Percentiles rank a stretch among this genome's conserved stretches.
Evolutionary conservation across 768 basidiomycete genomes (phyloP).

Genomic region (Clitopilus passeckerianus): DNA sequence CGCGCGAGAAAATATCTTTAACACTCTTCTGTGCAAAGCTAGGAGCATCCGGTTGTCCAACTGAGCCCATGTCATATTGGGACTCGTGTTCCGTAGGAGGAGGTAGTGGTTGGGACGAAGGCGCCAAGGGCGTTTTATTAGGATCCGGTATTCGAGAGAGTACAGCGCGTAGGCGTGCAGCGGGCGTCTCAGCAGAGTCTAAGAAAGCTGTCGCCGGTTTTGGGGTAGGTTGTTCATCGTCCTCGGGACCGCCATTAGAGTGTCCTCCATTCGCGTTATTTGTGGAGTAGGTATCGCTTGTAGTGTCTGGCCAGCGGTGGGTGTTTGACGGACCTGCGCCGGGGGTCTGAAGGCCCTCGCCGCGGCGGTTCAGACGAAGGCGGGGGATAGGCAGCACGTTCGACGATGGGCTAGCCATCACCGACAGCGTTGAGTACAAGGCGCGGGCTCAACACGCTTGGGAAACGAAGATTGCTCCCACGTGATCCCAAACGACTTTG

Average conservation of each 20-base stretch:
- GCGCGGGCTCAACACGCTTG: neutral
- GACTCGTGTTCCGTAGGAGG: slow-evolving; percentile 48
- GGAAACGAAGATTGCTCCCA: neutral
- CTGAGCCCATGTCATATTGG: slow-evolving; percentile 49
- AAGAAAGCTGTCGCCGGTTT: slow-evolving; percentile 18
- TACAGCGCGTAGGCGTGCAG: slow-evolving; percentile 59
- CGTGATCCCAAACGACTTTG: neutral
- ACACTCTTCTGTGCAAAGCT: slow-evolving; percentile 55
- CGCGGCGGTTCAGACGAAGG: slow-evolving; percentile 15
- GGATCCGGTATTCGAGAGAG: slow-evolving; percentile 45
- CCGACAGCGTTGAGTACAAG: neutral
- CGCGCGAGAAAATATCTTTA: slow-evolving; percentile 62
- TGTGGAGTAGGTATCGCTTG: slow-evolving; percentile 18
- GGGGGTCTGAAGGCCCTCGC: slow-evolving; percentile 1
- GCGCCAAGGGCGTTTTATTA: slow-evolving; percentile 13
- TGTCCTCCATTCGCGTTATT: slow-evolving; percentile 22
- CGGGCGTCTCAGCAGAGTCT: slow-evolving; percentile 39
- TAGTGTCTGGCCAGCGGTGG: neutral
- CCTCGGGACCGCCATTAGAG: slow-evolving; percentile 23
- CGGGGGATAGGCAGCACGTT: slow-evolving; percentile 22
- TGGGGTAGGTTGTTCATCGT: slow-evolving; percentile 35
- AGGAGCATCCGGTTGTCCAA: slow-evolving; percentile 25
- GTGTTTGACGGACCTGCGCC: slow-evolving; percentile 25
- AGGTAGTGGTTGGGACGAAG: slow-evolving; percentile 19
- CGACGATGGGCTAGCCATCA: slow-evolving; percentile 21